These are phyloP conservation scores for Ceratocystis alfenasii DNA, from an alignment of 2,329 filamentous ascomycete genomes.

Conservation along the genomic window DNA sequence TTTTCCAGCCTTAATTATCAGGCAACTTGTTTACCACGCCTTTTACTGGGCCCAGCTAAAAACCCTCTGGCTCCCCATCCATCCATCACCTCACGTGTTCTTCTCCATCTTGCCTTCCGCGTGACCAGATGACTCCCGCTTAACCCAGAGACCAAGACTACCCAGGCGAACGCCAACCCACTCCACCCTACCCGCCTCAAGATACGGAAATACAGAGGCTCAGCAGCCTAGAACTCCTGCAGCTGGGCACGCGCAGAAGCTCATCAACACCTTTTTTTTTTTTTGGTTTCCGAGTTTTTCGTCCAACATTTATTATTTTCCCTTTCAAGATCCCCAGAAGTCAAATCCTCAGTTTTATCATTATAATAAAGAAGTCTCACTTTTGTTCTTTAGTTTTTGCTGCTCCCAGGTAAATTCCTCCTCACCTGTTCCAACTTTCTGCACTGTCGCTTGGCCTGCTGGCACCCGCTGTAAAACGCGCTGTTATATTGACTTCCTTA, in stretches of 20 bases:
- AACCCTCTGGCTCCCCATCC: conserved; percentile 20
- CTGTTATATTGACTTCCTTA: not conserved
- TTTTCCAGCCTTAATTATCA: too few species aligned
- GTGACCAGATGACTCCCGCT: conserved; percentile 28
- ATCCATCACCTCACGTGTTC: conserved; percentile 34
- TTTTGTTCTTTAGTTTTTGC: not conserved
- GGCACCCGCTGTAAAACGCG: conserved; percentile 3
- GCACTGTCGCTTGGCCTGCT: not conserved
- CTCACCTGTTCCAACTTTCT: not conserved
- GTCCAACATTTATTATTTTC: not conserved
- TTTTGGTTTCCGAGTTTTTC: not conserved
- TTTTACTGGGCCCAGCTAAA: conserved; percentile 13
- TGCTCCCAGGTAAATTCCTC: not conserved
- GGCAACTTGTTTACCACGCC: not conserved
- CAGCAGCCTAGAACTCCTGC: not conserved
- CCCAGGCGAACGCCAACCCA: conserved; percentile 12
- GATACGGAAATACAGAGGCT: conserved; percentile 9
- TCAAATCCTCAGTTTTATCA: conserved; percentile 1
- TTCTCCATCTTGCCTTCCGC: conserved; percentile 30
- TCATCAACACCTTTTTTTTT: conserved; percentile 8
- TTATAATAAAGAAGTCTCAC: not conserved
- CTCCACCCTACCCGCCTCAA: not conserved
- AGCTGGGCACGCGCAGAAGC: conserved; percentile 4
- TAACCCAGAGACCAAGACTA: conserved; percentile 17
- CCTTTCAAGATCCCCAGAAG: not conserved